Evolutionary conservation across 306 rosid genomes (phyloP), one percentile per base, ranked within the genome.

Genomic region (Acacia melanoxylon): DNA sequence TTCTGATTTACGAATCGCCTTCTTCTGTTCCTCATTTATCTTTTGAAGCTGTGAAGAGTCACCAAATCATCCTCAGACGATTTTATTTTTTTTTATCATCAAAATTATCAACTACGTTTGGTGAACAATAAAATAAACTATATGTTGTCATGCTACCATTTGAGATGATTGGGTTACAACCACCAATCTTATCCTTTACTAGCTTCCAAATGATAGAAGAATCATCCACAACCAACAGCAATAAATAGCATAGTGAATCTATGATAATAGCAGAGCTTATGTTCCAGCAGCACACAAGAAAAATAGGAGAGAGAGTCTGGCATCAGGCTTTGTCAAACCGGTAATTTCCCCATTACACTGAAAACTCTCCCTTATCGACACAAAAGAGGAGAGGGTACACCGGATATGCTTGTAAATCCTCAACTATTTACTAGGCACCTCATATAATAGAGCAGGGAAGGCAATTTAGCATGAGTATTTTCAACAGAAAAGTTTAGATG

Each of bases 11-110:
- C 84, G 91, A 74, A 96, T 90, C 81, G 80, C 88, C 58, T 68
- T 75, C 87, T 87, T 93, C 76, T 96, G 99, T 46, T 90, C 97
- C 77, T 89, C 90, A 33, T 89, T 89, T 82, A 77, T 81, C 92
- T 88, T 96, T 85, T 88, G 92, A 81, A 89, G 75, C 99, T 96
- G 93, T 63, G 45, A 41, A 68, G 63, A 81, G 81, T 80, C 86
- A 80, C 48, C 87, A 78, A 51, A 69, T 77, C 61, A 86, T 80
- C 41, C 58, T 80, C 61, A 22, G 82, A 69, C 35, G 65, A 42
- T 81, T 68, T 72, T 62, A 16, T 29, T 31, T 44, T 77, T 51
- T 37, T 62, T 74, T 70, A 81, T 41, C 52, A 78, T 31, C 48
- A 37, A 76, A 68, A 68, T 31, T 41, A 72, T 77, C 48, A 84